phyloP scores from a whole-genome alignment of 768 basidiomycete genomes.

The Rhodotorula paludigena region DNA sequence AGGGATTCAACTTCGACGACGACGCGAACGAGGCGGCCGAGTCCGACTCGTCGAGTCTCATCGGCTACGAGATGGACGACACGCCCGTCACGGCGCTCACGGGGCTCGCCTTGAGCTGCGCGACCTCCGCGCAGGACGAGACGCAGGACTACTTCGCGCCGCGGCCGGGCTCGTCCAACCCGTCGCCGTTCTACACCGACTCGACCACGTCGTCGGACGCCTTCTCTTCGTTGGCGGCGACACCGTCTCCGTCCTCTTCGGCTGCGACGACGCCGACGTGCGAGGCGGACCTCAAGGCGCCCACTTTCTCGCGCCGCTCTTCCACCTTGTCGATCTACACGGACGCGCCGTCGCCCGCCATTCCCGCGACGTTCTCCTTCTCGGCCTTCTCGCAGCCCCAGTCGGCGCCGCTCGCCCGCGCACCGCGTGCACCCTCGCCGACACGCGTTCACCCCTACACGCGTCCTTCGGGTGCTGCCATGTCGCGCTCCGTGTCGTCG shows the following conservation, averaged over 20 bases:
- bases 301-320: slow-evolving; percentile 19
- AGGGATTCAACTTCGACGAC: slow-evolving; percentile 22
- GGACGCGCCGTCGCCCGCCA: not conserved
- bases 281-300: not conserved
- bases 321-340: slow-evolving; percentile 7
- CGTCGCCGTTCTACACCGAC: slow-evolving; percentile 19
- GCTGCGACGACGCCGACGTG: slow-evolving; percentile 25
- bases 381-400: slow-evolving; percentile 5
- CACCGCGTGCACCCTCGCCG: slow-evolving; percentile 17
- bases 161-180: slow-evolving; percentile 11
- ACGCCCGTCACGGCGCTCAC: not conserved
- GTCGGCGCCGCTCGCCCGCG: not conserved
- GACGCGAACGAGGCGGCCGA: slow-evolving; percentile 19
- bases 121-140: not conserved
- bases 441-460: slow-evolving; percentile 20
- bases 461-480: slow-evolving; percentile 10
- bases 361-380: slow-evolving; percentile 30
- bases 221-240: not conserved
- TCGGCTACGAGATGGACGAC: slow-evolving; percentile 16
- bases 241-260: slow-evolving; percentile 2
- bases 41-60: slow-evolving; percentile 16
- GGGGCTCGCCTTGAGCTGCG: slow-evolving; percentile 15
- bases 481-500: slow-evolving; percentile 30
- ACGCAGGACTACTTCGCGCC: slow-evolving; percentile 25
- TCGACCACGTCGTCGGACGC: slow-evolving; percentile 10